Percentiles rank a stretch among this genome's conserved stretches.
Evolutionary conservation across 2,329 filamentous ascomycete genomes (phyloP).

Genomic region (Orbilia brochopaga): DNA sequence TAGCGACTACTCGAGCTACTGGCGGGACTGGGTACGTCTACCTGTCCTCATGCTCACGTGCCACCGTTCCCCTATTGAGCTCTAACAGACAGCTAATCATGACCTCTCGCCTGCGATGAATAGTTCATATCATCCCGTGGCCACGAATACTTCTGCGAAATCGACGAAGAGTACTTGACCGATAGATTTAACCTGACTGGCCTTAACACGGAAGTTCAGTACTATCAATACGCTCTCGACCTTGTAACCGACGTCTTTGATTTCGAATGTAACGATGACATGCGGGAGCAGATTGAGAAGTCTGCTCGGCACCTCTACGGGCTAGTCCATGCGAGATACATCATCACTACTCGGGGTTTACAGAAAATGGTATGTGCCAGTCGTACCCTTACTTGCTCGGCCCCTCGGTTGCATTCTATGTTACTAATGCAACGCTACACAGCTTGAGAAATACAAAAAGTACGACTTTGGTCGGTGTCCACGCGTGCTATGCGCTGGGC

Average conservation of each 20-base stretch:
- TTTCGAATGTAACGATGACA: slow-evolving; percentile 96
- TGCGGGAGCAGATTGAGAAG: slow-evolving; percentile 97
- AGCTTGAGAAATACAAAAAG: slow-evolving; percentile 99
- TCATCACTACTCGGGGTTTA: slow-evolving; percentile 91
- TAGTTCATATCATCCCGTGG: slow-evolving; percentile 97
- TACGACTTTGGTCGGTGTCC: slow-evolving; percentile 98
- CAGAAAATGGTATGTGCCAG: slow-evolving; percentile 92
- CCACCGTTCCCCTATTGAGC: slow-evolving; percentile 39
- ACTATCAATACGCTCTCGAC: slow-evolving; percentile 98
- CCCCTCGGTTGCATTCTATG: slow-evolving; percentile 15
- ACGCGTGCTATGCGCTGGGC: slow-evolving; percentile 89
- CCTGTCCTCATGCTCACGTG: slow-evolving; percentile 12
- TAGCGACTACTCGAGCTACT: slow-evolving; percentile 98
- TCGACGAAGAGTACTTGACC: slow-evolving; percentile 97
- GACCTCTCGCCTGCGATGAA: slow-evolving; percentile 1
- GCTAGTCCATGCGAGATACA: slow-evolving; percentile 92
- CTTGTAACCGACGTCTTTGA: slow-evolving; percentile 98
- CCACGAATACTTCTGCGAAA: slow-evolving; percentile 99
- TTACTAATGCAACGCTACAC: slow-evolving; percentile 11
- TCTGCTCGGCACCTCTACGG: slow-evolving; percentile 94
- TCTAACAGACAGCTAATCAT: background rate
- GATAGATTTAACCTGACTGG: slow-evolving; percentile 98
- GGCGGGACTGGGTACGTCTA: slow-evolving; percentile 93
- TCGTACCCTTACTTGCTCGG: slow-evolving; percentile 53
- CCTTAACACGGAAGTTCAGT: slow-evolving; percentile 94